Base-by-base conservation (phyloP, 345 rosid genomes). In the Limnanthes douglasii region DNA sequence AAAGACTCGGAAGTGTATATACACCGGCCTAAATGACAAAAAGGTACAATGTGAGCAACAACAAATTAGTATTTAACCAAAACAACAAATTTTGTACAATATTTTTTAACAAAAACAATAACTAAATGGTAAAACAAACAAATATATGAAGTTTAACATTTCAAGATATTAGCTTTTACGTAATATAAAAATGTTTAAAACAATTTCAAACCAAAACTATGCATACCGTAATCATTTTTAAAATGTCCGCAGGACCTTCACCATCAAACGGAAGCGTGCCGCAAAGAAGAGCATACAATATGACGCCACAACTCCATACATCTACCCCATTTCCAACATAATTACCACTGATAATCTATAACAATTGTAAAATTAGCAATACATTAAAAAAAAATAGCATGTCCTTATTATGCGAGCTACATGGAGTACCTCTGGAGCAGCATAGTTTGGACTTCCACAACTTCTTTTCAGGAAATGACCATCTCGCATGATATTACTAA, bases 291-390 rank as follows among this genome's bases (percentile, higher is more conserved):
- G 88, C 96, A 47, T 92, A 92, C 35, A 92, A 62, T 50, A 81
- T 81, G 33, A 92, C 93, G 11, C 99, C 99, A 44, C 99, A 92
- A 57, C 99, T 92, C 99, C 99, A 92, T 21, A 92, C 94, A 55
- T 92, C 99, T 34, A 85, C 84, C 64, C 85, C 99, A 39, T 94
- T 88, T 9, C 99, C 99, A 41, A 88, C 77, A 54, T 92, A 92
- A 45, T 78, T 85, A 15, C 88, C 93, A 3, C 93, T 80, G 37
- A 85, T 68, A 14, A 92, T 93, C 96, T 92, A 56, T 25, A 60
- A 45, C 46, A 42, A 13, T 46, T 23, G 3, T 53, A 14, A 4
- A 18, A 23, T 48, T 13, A 34, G 13, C 5, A 43, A 14, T 23
- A 21, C 47, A 18, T 27, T 8, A 21, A 34, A 31, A 13, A 6